A percentile compares a stretch with the other conserved stretches of the same genome.
Evolutionary conservation across 441 rosid species (phyloP).

Genomic region (Brassica balearica): DNA sequence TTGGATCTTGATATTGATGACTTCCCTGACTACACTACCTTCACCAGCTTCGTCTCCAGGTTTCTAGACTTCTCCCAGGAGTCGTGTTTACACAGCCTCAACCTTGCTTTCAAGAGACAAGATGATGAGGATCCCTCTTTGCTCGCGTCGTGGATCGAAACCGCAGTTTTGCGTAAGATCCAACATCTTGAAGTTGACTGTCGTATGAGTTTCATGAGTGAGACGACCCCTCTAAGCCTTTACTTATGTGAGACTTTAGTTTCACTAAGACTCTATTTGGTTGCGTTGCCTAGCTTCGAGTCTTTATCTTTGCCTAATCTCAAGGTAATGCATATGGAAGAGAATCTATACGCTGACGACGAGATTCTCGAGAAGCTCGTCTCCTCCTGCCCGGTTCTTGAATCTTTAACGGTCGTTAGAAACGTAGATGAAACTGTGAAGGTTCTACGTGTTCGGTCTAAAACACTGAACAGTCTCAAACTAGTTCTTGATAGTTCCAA

Average conservation of each 20-base stretch:
- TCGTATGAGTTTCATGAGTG: neutral
- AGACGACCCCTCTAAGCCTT: neutral
- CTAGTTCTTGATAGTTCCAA: conserved; percentile 8
- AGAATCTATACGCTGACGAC: neutral
- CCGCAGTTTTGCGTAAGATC: neutral
- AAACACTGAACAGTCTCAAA: neutral
- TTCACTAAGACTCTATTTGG: neutral
- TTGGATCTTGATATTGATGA: neutral
- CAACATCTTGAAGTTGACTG: neutral
- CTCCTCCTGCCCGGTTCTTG: conserved; percentile 16
- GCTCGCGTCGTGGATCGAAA: neutral
- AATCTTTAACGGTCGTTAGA: conserved; percentile 13
- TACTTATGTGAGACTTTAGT: neutral
- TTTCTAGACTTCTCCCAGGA: neutral
- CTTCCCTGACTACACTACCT: conserved; percentile 1
- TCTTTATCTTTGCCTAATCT: conserved; percentile 1
- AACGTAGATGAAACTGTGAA: neutral
- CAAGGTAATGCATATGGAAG: neutral
- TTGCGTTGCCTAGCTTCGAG: neutral
- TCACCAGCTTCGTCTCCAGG: neutral
- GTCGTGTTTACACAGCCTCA: neutral
- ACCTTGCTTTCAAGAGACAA: neutral
- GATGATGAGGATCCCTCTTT: neutral
- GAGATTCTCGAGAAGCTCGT: neutral
- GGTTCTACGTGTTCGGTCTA: conserved; percentile 11